A percentile compares a stretch with the other conserved stretches of the same genome.
Conservation (phyloP, 768 basidiomycete genomes). For the Xerocomellus intermedius region DNA sequence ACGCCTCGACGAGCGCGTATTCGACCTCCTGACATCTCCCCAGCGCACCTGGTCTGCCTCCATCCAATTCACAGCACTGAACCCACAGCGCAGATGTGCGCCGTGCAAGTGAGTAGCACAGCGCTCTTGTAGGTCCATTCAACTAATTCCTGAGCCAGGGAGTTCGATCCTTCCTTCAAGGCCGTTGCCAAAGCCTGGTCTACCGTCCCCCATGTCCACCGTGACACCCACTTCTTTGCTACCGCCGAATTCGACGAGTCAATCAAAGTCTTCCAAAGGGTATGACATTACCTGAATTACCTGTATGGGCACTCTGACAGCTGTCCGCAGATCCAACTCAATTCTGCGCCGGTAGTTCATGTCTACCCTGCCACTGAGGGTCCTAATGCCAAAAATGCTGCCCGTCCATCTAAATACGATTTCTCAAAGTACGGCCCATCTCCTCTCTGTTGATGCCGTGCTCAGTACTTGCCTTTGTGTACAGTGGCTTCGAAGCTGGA, state of each 20-base stretch:
- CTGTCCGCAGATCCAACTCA: slow-evolving; percentile 63
- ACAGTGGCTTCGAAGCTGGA: slow-evolving; percentile 80
- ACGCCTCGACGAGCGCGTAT: slow-evolving; percentile 70
- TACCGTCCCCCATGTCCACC: slow-evolving; percentile 52
- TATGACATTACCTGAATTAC: slow-evolving; percentile 27
- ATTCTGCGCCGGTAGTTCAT: slow-evolving; percentile 81
- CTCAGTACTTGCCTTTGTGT: slow-evolving; percentile 1
- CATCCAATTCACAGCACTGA: slow-evolving; percentile 87
- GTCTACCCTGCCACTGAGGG: slow-evolving; percentile 75
- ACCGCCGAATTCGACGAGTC: slow-evolving; percentile 85
- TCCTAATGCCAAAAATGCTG: slow-evolving; percentile 51
- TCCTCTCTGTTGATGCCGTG: neutral
- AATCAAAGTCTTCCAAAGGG: slow-evolving; percentile 76
- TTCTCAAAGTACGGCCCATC: slow-evolving; percentile 60
- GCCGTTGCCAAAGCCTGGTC: slow-evolving; percentile 84
- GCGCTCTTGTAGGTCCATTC: neutral
- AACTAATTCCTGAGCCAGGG: slow-evolving; percentile 43
- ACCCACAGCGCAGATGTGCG: slow-evolving; percentile 74
- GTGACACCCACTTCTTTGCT: slow-evolving; percentile 88
- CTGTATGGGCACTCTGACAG: slow-evolving; percentile 10
- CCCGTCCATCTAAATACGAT: slow-evolving; percentile 68
- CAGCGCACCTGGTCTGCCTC: slow-evolving; percentile 86
- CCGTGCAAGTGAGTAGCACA: slow-evolving; percentile 79
- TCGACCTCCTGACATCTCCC: slow-evolving; percentile 72
- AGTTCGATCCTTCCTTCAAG: slow-evolving; percentile 84